Percentiles rank a stretch among this genome's conserved stretches.
phyloP scores from a whole-genome alignment of 805 yeast species.

The Saturnispora kantuleensis region DNA sequence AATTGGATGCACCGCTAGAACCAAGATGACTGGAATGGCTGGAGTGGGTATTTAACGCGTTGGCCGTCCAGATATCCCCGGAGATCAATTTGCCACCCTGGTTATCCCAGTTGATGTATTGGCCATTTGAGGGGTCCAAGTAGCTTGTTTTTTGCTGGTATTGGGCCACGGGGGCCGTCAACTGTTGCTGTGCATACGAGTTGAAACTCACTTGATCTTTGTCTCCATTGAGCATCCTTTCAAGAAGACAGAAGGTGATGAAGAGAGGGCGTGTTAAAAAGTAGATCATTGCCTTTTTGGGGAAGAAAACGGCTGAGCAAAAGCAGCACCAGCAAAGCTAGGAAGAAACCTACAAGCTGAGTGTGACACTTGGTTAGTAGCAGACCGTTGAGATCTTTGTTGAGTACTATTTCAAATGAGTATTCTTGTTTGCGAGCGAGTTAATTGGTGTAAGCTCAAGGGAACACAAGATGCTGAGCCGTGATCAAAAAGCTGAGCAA shows the following conservation, averaged over 20 bases:
- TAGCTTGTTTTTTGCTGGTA: background rate
- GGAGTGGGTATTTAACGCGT: background rate
- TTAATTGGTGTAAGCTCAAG: no score
- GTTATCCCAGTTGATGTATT: no score
- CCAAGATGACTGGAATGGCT: background rate
- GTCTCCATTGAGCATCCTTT: no score
- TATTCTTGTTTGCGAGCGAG: no score
- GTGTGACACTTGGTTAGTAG: background rate
- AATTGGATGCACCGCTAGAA: background rate
- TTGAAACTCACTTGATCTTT: no score
- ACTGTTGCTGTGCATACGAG: no score
- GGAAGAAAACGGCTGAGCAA: background rate
- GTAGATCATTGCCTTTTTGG: constrained; percentile 3
- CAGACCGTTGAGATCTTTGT: no score
- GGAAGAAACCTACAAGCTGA: background rate
- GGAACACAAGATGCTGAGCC: no score
- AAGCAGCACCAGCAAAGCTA: no score
- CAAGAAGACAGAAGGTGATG: background rate
- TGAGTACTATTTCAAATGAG: no score
- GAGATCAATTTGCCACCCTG: background rate
- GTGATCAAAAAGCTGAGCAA: no score
- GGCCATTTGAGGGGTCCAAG: no score
- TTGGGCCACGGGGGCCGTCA: background rate
- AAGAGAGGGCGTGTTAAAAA: constrained; percentile 3
- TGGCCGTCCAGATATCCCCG: background rate